A percentile compares a stretch with the other conserved stretches of the same genome.
Conservation (phyloP, 2,329 filamentous ascomycete genomes). For the Cordyceps militaris region DNA sequence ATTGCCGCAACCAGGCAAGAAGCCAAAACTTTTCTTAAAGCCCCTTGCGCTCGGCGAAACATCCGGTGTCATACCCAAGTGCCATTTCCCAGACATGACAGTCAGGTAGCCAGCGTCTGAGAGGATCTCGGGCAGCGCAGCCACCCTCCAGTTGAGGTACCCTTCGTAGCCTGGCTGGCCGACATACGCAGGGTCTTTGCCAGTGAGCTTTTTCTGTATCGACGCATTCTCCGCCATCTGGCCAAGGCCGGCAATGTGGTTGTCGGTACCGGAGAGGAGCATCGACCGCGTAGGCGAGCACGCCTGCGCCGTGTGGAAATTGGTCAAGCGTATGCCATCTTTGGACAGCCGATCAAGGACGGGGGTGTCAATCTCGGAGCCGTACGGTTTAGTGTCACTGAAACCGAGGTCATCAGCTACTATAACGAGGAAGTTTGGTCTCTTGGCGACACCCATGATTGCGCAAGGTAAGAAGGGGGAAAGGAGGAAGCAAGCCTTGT, state of each 20-base stretch:
- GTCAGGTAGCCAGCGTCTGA: constrained; percentile 53
- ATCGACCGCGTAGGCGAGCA: neutral
- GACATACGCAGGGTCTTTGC: constrained; percentile 34
- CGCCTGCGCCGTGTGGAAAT: constrained; percentile 42
- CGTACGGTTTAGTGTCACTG: constrained; percentile 52
- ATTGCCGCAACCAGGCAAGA: constrained; percentile 53
- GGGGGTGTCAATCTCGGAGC: constrained; percentile 54
- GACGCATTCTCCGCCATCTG: constrained; percentile 18
- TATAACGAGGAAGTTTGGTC: constrained; percentile 3
- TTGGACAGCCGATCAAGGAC: constrained; percentile 43
- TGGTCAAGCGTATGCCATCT: constrained; percentile 17
- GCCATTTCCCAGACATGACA: constrained; percentile 57
- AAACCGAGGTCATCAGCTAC: constrained; percentile 45
- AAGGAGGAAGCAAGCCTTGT: neutral
- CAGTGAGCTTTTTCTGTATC: constrained; percentile 6
- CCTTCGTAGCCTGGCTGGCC: constrained; percentile 57
- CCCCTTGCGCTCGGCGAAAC: constrained; percentile 48
- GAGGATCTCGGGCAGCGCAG: constrained; percentile 50
- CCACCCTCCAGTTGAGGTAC: constrained; percentile 54
- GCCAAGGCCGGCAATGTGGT: constrained; percentile 52
- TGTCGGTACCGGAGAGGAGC: constrained; percentile 54
- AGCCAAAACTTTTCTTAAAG: constrained; percentile 52
- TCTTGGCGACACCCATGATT: neutral
- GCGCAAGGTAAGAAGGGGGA: neutral
- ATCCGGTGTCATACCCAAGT: constrained; percentile 52